Evolutionary conservation across 805 yeast species (phyloP).

Genomic region (Candida namnaoensis): DNA sequence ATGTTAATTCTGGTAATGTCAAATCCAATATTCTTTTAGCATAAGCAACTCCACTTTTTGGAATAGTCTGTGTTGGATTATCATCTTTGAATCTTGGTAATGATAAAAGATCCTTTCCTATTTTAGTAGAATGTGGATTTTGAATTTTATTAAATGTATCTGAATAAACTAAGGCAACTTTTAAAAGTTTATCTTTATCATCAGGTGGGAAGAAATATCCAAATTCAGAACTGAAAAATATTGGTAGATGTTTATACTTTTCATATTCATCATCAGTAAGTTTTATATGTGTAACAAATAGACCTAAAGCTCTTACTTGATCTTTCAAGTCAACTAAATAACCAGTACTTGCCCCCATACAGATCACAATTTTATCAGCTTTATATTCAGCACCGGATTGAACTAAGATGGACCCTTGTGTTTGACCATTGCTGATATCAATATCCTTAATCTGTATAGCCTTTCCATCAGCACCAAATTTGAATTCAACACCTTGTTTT

Average conservation of each 20-base stretch:
- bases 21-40: conserved; percentile 20
- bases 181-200: conserved; percentile 22
- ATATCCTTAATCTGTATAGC: conserved; percentile 9
- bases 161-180: conserved; percentile 23
- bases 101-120: conserved; percentile 12
- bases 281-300: conserved; percentile 27
- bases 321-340: conserved; percentile 20
- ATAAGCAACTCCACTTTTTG: conserved; percentile 18
- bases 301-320: conserved; percentile 28
- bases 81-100: conserved; percentile 26
- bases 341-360: conserved; percentile 30
- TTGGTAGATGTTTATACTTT: conserved; percentile 27
- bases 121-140: conserved; percentile 8
- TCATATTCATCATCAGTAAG: conserved; percentile 25
- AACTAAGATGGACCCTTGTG: conserved; percentile 9
- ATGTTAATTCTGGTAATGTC: conserved; percentile 30
- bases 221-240: conserved; percentile 31
- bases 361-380: conserved; percentile 22
- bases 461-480: conserved; percentile 22
- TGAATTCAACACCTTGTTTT: conserved; percentile 24
- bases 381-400: conserved; percentile 18
- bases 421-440: not conserved
- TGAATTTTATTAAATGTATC: conserved; percentile 19
- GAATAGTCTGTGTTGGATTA: conserved; percentile 24
- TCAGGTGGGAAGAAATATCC: conserved; percentile 45